A percentile compares a stretch with the other conserved stretches of the same genome.
phyloP scores from a whole-genome alignment of 1,284 basidiomycete genomes.

The Ganoderma resinaceum region DNA sequence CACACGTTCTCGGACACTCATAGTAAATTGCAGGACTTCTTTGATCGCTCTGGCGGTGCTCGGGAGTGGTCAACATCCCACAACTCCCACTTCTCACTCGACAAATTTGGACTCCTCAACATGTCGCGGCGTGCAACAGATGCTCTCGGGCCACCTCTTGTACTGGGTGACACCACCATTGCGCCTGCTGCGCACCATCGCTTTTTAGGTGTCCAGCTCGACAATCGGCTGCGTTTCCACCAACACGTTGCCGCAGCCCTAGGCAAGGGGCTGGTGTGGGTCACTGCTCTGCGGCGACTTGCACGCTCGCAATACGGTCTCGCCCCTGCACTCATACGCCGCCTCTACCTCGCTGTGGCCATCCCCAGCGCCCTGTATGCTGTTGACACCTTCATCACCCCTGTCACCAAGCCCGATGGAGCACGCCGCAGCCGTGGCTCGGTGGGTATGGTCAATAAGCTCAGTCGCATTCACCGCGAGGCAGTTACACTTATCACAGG shows the following conservation, averaged over 20 bases:
- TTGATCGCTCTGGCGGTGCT: conserved; percentile 32
- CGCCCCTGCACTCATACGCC: background rate
- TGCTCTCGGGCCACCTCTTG: conserved; percentile 23
- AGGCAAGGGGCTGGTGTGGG: conserved; percentile 39
- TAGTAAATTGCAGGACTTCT: conserved; percentile 15
- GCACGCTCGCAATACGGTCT: conserved; percentile 20
- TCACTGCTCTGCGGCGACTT: conserved; percentile 34
- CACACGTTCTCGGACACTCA: background rate
- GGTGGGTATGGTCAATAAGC: conserved; percentile 1
- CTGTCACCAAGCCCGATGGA: conserved; percentile 24
- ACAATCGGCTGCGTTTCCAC: conserved; percentile 43
- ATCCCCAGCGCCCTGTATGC: conserved; percentile 46
- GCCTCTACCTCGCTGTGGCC: conserved; percentile 38
- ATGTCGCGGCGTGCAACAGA: conserved; percentile 3
- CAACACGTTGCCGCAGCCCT: conserved; percentile 40
- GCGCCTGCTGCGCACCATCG: conserved; percentile 32
- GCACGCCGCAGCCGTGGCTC: conserved; percentile 24
- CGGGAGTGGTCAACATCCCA: conserved; percentile 35
- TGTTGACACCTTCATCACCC: conserved; percentile 43
- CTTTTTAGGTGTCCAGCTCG: conserved; percentile 45
- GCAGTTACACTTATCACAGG: conserved; percentile 44
- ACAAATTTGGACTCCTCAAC: conserved; percentile 36
- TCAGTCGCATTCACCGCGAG: conserved; percentile 41
- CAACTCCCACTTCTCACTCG: conserved; percentile 35
- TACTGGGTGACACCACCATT: conserved; percentile 19